Base-by-base conservation (phyloP, 2,329 filamentous ascomycete genomes). In the Emydomyces testavorans region DNA sequence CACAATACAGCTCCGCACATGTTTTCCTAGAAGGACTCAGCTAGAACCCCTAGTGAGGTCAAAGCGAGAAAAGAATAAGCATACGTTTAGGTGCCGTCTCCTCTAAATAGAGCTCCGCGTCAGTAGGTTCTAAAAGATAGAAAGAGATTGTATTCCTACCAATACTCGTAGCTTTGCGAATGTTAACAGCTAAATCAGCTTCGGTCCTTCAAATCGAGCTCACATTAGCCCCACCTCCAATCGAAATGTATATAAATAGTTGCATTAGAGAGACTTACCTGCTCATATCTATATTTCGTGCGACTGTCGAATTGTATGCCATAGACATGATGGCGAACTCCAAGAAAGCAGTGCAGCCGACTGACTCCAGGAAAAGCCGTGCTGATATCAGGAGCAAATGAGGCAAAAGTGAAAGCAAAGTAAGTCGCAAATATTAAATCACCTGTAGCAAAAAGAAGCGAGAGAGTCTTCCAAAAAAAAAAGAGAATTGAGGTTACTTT, bases 1-100 rank as follows among this genome's bases (percentile, higher is more conserved):
- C 38, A 98, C 90, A 60, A 98, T 98, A 64, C 87, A 94, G 66
- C 85, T 88, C 62, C 92, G 85, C 50, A 98, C 92, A 84, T 98
- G 92, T 71, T 98, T 98, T 52, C 77, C 78, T 77, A 60, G 31
- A 45, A 21, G 16, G 18, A 24, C 13, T 47, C n/a, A 47, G 45
- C 24, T 28, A 28, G 16, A 32, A 20, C 20, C 88, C 88, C 68
- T 85, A 80, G 65, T 28, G 5, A 10, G 23, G 16, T 81, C 80
- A 69, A 82, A 37, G 31, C 38, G 11, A 40, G 52, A 5, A 2
- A 21, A 38, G 7, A 1, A 23, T 31, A 35, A 34, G n/a, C 64
- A 53, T 76, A 77, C 79, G 75, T 71, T 83, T 83, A 21, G 79
- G 79, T 15, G 79, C 79, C 37, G 78, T 79, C 65, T 81, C 78